Evolutionary conservation across 306 rosid species (phyloP), one percentile per base, ranked within the genome.

Genomic region (Medicago ruthenica): DNA sequence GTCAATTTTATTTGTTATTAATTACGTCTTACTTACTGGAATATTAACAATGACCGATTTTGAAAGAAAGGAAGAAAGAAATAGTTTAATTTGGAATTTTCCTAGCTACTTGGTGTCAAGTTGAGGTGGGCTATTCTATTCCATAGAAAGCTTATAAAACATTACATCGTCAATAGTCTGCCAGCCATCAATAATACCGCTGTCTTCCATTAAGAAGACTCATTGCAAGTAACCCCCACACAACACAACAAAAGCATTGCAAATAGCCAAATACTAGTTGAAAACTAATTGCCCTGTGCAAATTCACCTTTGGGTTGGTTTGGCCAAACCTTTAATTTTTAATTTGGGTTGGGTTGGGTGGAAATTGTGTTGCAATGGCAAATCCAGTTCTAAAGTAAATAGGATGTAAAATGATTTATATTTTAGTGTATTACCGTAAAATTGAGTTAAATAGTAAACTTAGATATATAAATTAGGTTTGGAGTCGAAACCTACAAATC

Each of bases 21-120:
- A 27, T 50, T 58, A 59, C 2, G 9, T 31, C 5, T 31, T 61
- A 14, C 5, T 31, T 61, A 14, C 20, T 70, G 70, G 74, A 71
- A 71, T 71, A 55, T 65, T 55, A 64, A 42, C 75, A 66, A 72
- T 45, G 66, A 66, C 20, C 18, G 4, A 61, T 61, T 72, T 65
- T 27, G 61, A 20, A 70, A 63, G 47, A 63, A 63, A 36, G 22
- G 17, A 41, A 18, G 68, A 27, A 27, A 62, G 4, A 9, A 39
- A 27, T 9, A 37, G 48, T 53, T n/a, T 22, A 81, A 58, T 61
- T 75, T 51, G 73, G 80, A 70, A 42, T 71, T 55, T 27, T 24
- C 41, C 67, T 27, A 54, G 22, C 61, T 54, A 54, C 61, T 54
- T 22, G 39, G 11, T 24, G 10, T 1, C 48, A 74, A 61, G 79